Evolutionary conservation across 805 yeast species (phyloP).

Genomic region (Kazachstania viticola): DNA sequence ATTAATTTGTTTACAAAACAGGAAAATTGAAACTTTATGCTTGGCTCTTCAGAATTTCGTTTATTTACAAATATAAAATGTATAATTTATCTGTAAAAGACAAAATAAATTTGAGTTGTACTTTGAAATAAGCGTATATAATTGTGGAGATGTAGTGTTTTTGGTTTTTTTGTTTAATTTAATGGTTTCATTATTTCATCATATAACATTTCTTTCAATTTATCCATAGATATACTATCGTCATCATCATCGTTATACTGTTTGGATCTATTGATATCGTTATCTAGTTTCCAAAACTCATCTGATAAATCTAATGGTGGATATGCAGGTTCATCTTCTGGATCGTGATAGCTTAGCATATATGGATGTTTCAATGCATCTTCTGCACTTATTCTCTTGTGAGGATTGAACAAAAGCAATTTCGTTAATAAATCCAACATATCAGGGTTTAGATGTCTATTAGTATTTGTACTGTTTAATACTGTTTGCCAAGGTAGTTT

Average conservation of each 20-base stretch:
- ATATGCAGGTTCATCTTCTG: slow-evolving; percentile 54
- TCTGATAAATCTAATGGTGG: slow-evolving; percentile 28
- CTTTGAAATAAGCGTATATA: neutral
- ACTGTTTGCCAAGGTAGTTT: slow-evolving; percentile 36
- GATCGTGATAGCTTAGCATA: slow-evolving; percentile 53
- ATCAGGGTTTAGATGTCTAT: slow-evolving; percentile 28
- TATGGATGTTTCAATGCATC: slow-evolving; percentile 71
- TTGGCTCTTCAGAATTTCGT: no score
- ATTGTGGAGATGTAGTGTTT: neutral
- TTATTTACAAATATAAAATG: no score
- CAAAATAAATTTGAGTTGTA: no score
- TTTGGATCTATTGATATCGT: slow-evolving; percentile 22
- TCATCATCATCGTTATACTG: no score
- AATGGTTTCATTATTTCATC: slow-evolving; percentile 62
- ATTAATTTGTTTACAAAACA: no score
- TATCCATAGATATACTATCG: slow-evolving; percentile 65
- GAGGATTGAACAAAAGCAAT: slow-evolving; percentile 61
- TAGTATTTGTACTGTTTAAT: slow-evolving; percentile 9
- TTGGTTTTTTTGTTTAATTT: neutral
- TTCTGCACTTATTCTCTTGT: slow-evolving; percentile 60
- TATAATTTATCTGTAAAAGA: no score
- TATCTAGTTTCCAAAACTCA: slow-evolving; percentile 32
- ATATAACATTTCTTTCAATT: slow-evolving; percentile 63
- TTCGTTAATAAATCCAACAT: slow-evolving; percentile 57
- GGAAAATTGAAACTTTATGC: no score